These are phyloP conservation scores for Fusarium equiseti DNA, from an alignment of 2,329 filamentous ascomycete genomes.

Conservation along the genomic window DNA sequence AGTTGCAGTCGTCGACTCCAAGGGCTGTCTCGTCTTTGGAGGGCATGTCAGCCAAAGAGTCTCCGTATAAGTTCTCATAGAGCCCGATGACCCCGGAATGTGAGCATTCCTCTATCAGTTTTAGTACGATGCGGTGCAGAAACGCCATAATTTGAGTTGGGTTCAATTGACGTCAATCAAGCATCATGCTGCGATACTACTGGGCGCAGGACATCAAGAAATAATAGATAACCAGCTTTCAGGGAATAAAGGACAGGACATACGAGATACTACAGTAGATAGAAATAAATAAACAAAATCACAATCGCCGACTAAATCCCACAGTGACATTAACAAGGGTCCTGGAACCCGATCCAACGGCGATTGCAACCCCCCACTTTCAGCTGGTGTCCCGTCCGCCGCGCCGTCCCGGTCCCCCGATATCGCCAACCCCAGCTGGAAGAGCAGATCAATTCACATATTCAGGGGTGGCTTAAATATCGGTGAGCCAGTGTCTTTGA, in stretches of 20 bases:
- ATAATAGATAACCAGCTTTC: too few relatives aligned
- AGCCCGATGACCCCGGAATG: not conserved
- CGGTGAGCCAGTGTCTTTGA: conserved; percentile 28
- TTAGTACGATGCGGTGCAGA: not conserved
- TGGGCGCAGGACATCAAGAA: too few relatives aligned
- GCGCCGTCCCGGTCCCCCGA: conserved; percentile 19
- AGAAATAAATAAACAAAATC: not conserved
- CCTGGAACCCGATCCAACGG: conserved; percentile 3
- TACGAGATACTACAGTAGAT: not conserved
- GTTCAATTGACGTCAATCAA: not conserved
- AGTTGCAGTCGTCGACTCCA: not conserved
- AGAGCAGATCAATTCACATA: conserved; percentile 5
- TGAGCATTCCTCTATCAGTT: not conserved
- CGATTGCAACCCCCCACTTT: conserved; percentile 1
- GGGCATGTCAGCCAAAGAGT: not conserved
- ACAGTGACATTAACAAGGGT: conserved; percentile 1
- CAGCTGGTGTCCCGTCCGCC: conserved; percentile 5
- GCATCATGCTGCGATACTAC: not conserved
- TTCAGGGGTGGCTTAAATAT: conserved; percentile 26
- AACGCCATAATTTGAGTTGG: not conserved
- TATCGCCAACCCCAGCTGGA: conserved; percentile 33
- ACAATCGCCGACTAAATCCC: not conserved
- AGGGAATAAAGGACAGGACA: too few relatives aligned
- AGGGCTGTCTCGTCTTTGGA: not conserved
- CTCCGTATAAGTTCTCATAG: not conserved